A percentile compares a stretch with the other conserved stretches of the same genome.
Conservation (phyloP, 352 stramenopile genomes). For the Pythium dissotocum region DNA sequence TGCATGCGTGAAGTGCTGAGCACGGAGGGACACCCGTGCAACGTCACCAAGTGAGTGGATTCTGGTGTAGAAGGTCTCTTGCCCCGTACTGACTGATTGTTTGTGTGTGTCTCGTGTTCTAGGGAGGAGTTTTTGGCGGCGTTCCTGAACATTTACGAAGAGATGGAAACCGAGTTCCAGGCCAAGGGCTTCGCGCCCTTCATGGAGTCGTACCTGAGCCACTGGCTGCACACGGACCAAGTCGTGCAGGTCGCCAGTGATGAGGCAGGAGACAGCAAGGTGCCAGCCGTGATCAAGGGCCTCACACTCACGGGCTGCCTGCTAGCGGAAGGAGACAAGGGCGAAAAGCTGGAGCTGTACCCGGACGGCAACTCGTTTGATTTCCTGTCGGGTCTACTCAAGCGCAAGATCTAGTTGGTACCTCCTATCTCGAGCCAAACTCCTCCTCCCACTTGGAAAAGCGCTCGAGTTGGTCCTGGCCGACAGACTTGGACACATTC, state of each 20-base stretch:
- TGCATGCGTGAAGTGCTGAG: constrained; percentile 85
- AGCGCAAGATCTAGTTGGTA: constrained; percentile 69
- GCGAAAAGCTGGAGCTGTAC: constrained; percentile 81
- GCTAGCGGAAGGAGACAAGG: constrained; percentile 55
- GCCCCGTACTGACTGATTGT: background rate
- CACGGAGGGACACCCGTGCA: constrained; percentile 53
- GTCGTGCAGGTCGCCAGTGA: constrained; percentile 73
- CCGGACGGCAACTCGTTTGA: constrained; percentile 91
- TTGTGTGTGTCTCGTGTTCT: background rate
- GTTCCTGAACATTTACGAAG: constrained; percentile 88
- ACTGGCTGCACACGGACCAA: constrained; percentile 86
- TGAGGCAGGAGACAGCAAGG: constrained; percentile 35
- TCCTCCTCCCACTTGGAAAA: constrained; percentile 81
- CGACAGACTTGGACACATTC: constrained; percentile 86
- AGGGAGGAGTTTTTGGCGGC: constrained; percentile 87
- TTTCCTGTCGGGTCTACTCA: constrained; percentile 84
- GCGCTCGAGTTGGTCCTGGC: constrained; percentile 68
- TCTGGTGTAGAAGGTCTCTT: background rate
- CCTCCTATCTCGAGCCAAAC: constrained; percentile 77
- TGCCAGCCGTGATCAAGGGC: constrained; percentile 72
- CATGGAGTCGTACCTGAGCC: constrained; percentile 75
- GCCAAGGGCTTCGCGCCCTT: constrained; percentile 86
- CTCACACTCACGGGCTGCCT: constrained; percentile 81
- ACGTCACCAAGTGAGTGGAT: constrained; percentile 72
- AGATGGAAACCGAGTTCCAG: constrained; percentile 82